Conservation (phyloP, 1,139 yeast species). For the Debaryomycetaceae sp. region DNA sequence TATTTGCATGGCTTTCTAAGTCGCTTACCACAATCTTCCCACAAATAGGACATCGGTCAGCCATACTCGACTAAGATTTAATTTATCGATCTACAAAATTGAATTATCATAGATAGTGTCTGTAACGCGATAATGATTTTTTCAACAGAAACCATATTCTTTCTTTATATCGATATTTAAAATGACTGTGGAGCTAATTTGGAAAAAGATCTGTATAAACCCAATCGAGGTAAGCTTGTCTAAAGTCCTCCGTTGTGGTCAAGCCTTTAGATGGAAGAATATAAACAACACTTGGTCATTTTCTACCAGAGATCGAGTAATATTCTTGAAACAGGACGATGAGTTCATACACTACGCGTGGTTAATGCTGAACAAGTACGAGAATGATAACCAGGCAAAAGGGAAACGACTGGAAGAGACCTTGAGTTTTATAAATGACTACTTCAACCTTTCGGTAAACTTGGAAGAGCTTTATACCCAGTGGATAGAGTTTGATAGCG, state of each 20-base stretch:
- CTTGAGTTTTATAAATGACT: slow-evolving; percentile 51
- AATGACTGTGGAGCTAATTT: slow-evolving; percentile 25
- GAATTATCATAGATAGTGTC: not conserved
- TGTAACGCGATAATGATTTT: not conserved
- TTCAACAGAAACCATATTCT: not conserved
- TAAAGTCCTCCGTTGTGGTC: slow-evolving; percentile 83
- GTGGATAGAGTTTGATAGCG: slow-evolving; percentile 60
- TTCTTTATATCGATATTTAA: not conserved
- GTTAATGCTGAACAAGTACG: slow-evolving; percentile 14
- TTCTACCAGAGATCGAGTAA: slow-evolving; percentile 43
- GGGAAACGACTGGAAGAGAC: slow-evolving; percentile 25
- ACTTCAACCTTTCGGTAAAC: slow-evolving; percentile 63
- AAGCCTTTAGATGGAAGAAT: slow-evolving; percentile 72
- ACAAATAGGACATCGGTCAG: slow-evolving; percentile 36
- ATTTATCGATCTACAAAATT: not conserved
- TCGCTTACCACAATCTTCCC: slow-evolving; percentile 18
- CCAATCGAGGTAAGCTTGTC: slow-evolving; percentile 56
- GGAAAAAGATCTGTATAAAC: slow-evolving; percentile 22
- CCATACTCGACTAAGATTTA: slow-evolving; percentile 3
- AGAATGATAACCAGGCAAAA: slow-evolving; percentile 1
- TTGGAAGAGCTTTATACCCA: slow-evolving; percentile 50
- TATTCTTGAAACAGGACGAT: slow-evolving; percentile 51
- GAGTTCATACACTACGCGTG: slow-evolving; percentile 28
- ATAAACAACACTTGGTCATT: slow-evolving; percentile 61
- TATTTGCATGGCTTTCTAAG: slow-evolving; percentile 41